Evolutionary conservation across 306 rosid species (phyloP), one percentile per base, ranked within the genome.

Genomic region (Lagenaria siceraria): DNA sequence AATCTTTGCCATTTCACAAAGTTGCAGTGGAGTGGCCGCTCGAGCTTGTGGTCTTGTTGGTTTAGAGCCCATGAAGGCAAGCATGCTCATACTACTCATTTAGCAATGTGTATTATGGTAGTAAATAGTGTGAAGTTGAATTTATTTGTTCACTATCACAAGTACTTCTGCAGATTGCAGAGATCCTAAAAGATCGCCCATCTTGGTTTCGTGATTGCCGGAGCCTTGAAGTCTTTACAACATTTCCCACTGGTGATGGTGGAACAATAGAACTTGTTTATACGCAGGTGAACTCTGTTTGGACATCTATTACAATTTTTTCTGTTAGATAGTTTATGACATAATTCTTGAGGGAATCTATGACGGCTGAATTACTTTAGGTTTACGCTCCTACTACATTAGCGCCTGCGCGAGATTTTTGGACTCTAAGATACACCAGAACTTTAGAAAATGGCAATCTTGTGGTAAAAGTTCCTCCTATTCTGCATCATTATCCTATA

Each of bases 191-290:
- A 89, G 99, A 96, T 87, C 96, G 98, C 78, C 87, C 91, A 85
- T 90, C 97, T 75, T 96, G 99, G 99, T 92, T 90, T 85, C 93
- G 97, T 79, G 96, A 95, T 70, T 92, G 98, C 86, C 98, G 97
- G 90, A 95, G 87, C 88, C 96, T 90, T 25, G 97, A 92, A 76
- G 97, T 96, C 80, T 96, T 92, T 78, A 96, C 99, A 22, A 84
- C 87, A 90, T 88, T 96, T 73, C 91, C 99, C 58, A 90, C 98
- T 19, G 98, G 96, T 65, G 91, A 86, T 83, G 98, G 98, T n/a
- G 98, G 98, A 72, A 90, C 92, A 76, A 88, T 92, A 83, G 99
- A 96, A 74, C 98, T 96, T 80, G 83, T 92, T 42, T 92, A 96
- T 84, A 90, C 96, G 24, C 98, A 96, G 94, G 99, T 96, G 72